A percentile compares a stretch with the other conserved stretches of the same genome.
Evolutionary conservation across 2,329 filamentous ascomycete genomes (phyloP).

Genomic region (Penicillium nordicum): DNA sequence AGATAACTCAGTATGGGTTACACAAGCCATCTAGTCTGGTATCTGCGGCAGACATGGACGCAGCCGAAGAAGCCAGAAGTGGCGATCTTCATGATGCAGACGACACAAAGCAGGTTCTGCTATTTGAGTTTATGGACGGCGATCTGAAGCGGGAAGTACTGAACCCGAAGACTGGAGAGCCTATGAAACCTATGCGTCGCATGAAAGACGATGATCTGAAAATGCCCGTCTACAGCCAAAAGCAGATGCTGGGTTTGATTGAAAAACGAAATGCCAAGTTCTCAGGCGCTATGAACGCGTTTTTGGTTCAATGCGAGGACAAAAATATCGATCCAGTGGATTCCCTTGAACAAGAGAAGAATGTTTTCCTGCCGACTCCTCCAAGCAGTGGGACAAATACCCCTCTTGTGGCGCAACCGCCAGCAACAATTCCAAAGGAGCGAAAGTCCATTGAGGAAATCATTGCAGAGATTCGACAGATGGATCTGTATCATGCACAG

Average conservation of each 20-base stretch:
- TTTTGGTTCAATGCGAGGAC: conserved; percentile 70
- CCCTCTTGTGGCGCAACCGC: conserved; percentile 51
- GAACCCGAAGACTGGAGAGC: conserved; percentile 69
- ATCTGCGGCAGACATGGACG: conserved; percentile 16
- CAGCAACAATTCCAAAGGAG: conserved; percentile 72
- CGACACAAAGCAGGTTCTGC: conserved; percentile 62
- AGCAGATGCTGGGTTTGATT: conserved; percentile 84
- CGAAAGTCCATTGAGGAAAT: conserved; percentile 80
- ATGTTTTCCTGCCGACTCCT: conserved; percentile 61
- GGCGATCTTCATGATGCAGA: conserved; percentile 35
- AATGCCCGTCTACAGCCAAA: conserved; percentile 89
- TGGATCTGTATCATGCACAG: conserved; percentile 86
- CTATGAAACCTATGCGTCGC: conserved; percentile 63
- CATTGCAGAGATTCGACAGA: conserved; percentile 73
- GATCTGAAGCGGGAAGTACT: conserved; percentile 79
- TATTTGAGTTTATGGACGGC: conserved; percentile 90
- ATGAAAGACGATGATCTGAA: conserved; percentile 75
- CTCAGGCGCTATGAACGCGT: conserved; percentile 68
- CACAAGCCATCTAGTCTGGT: conserved; percentile 46
- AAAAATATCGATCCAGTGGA: conserved; percentile 62
- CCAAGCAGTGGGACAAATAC: conserved; percentile 41
- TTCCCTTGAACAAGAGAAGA: conserved; percentile 58
- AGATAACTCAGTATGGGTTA: conserved; percentile 63
- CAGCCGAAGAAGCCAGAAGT: conserved; percentile 29
- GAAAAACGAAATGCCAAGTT: conserved; percentile 88